A percentile compares a stretch with the other conserved stretches of the same genome.
phyloP scores from a whole-genome alignment of 768 basidiomycete species.

The Lyophyllum shimeji region DNA sequence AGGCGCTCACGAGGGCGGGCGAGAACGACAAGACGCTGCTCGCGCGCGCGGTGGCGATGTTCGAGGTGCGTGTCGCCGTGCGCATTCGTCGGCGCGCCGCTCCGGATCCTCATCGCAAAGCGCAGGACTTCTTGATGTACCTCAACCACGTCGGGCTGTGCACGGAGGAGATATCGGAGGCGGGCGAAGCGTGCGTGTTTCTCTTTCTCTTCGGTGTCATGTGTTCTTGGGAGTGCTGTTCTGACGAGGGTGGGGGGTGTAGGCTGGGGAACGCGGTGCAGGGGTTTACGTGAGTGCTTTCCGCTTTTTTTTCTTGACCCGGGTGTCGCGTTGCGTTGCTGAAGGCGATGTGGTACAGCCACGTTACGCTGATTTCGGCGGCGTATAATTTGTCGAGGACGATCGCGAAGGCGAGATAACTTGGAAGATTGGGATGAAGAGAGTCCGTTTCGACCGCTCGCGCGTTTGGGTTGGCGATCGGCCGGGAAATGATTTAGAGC shows the following conservation, averaged over 20 bases:
- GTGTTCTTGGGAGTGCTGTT: too few relatives aligned
- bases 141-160: conserved; percentile 87
- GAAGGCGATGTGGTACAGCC: too few relatives aligned
- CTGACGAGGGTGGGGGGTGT: too few relatives aligned
- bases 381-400: conserved; percentile 83
- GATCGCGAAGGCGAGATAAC: conserved; percentile 20
- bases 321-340: too few relatives aligned
- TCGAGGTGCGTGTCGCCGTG: conserved; percentile 79
- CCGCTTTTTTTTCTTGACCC: neutral
- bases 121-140: conserved; percentile 74
- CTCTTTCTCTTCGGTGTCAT: neutral
- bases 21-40: conserved; percentile 71
- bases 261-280: conserved; percentile 88
- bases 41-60: conserved; percentile 76
- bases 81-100: too few relatives aligned
- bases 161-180: conserved; percentile 82
- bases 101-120: too few relatives aligned
- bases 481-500: too few relatives aligned
- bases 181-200: conserved; percentile 74
- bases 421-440: neutral
- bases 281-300: conserved; percentile 74
- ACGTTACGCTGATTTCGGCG: conserved; percentile 83
- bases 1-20: conserved; percentile 87
- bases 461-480: too few relatives aligned
- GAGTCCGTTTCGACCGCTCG: too few relatives aligned